Conservation (phyloP, 1,284 basidiomycete genomes). For the Paramarasmius palmivorus region DNA sequence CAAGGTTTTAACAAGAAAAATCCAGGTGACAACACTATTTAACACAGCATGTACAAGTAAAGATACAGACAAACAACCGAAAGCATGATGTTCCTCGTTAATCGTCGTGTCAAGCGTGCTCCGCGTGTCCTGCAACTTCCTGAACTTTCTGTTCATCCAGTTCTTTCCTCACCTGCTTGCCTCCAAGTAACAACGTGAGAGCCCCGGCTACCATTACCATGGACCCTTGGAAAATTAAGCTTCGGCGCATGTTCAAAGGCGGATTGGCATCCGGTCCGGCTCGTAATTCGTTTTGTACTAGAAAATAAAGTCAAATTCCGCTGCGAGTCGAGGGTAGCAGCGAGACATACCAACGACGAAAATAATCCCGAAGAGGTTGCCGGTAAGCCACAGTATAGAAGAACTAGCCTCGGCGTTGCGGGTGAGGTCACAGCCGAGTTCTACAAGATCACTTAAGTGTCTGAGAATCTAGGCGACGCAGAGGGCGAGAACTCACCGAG, state of each 20-base stretch:
- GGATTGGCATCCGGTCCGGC: constrained; percentile 57
- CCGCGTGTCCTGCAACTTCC: not conserved
- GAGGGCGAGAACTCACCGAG: constrained; percentile 28
- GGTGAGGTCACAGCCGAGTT: constrained; percentile 75
- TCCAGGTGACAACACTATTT: not conserved
- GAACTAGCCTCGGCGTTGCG: constrained; percentile 76
- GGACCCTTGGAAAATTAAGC: constrained; percentile 62
- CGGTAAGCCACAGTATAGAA: constrained; percentile 70
- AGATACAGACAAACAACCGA: not conserved
- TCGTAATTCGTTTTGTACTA: constrained; percentile 66
- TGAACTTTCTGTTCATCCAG: constrained; percentile 49
- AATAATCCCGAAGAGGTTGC: constrained; percentile 63
- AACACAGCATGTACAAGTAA: not conserved
- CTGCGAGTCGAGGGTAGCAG: not conserved
- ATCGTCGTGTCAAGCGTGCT: not conserved
- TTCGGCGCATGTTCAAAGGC: constrained; percentile 66
- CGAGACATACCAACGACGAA: constrained; percentile 56
- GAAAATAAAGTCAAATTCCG: not conserved
- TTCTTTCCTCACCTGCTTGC: constrained; percentile 59
- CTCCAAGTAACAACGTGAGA: constrained; percentile 50
- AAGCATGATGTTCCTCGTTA: not conserved
- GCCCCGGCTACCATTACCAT: constrained; percentile 40
- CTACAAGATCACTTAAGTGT: too few relatives aligned
- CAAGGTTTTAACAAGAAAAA: constrained; percentile 71
- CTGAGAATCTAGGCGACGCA: too few relatives aligned